Conservation (phyloP, 345 rosid genomes). For the Erucastrum elatum region DNA sequence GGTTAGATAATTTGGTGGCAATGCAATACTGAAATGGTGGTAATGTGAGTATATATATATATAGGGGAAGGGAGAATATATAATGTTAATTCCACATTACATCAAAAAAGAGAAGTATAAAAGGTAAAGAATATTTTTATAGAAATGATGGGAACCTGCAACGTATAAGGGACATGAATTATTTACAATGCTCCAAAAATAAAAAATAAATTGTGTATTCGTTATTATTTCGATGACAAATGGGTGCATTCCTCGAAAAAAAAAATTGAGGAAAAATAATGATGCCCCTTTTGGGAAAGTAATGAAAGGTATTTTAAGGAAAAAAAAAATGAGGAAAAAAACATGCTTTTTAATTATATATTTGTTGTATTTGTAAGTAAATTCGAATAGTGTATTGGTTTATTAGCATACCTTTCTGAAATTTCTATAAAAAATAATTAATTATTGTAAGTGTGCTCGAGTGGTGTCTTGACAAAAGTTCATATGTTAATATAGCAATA, state of each 20-base stretch:
- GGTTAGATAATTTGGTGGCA: constrained; percentile 14
- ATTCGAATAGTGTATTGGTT: not conserved
- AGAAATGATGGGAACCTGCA: constrained; percentile 45
- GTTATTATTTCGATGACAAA: constrained; percentile 18
- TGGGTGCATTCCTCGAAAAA: constrained; percentile 9
- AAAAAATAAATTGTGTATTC: constrained; percentile 16
- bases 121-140: constrained; percentile 11
- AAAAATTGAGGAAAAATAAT: no score
- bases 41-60: constrained; percentile 25
- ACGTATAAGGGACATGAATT: constrained; percentile 29
- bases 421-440: not conserved
- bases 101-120: constrained; percentile 23
- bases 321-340: no score
- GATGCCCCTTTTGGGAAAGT: no score
- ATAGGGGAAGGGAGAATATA: constrained; percentile 30
- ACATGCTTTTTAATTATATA: not conserved
- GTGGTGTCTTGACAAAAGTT: not conserved
- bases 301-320: no score
- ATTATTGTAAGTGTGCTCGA: not conserved
- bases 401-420: not conserved
- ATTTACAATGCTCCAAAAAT: not conserved
- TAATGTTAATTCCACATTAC: constrained; percentile 5
- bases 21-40: constrained; percentile 36
- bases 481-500: not conserved
- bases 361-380: not conserved